A percentile compares a stretch with the other conserved stretches of the same genome.
phyloP scores from a whole-genome alignment of 345 rosid species.

The Lepidium didymum region DNA sequence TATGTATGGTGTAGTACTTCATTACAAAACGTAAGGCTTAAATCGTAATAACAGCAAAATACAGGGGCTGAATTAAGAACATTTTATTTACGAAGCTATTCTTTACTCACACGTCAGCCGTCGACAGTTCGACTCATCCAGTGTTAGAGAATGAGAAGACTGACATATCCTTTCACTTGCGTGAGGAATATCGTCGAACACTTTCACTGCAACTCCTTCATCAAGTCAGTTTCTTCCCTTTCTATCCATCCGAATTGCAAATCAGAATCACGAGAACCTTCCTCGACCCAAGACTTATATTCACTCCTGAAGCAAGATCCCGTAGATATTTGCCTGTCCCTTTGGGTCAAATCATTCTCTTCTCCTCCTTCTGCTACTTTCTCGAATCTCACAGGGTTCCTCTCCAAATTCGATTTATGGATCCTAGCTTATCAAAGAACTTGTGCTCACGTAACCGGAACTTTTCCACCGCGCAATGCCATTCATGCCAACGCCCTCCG shows the following conservation, averaged over 20 bases:
- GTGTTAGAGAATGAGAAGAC: constrained; percentile 15
- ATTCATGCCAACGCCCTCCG: constrained; percentile 54
- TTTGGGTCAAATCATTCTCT: constrained; percentile 94
- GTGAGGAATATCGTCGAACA: constrained; percentile 58
- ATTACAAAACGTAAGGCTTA: neutral
- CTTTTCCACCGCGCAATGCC: constrained; percentile 88
- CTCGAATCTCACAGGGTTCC: constrained; percentile 75
- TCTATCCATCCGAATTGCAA: constrained; percentile 16
- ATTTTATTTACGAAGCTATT: neutral
- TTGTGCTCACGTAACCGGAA: constrained; percentile 66
- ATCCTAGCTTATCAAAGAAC: constrained; percentile 87
- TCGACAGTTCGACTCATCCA: neutral
- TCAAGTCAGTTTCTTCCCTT: constrained; percentile 33
- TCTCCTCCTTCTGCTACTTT: constrained; percentile 50
- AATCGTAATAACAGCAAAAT: neutral
- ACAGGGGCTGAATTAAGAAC: neutral
- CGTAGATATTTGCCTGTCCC: constrained; percentile 58
- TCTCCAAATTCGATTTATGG: constrained; percentile 89
- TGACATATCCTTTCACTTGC: constrained; percentile 21
- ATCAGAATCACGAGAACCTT: constrained; percentile 3
- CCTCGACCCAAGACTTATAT: constrained; percentile 33
- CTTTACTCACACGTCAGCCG: neutral
- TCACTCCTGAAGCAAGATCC: constrained; percentile 82
- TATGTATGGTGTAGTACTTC: neutral
- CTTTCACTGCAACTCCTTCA: constrained; percentile 27